Conservation (phyloP, 1,284 basidiomycete species). For the Microbotryum saponariae region DNA sequence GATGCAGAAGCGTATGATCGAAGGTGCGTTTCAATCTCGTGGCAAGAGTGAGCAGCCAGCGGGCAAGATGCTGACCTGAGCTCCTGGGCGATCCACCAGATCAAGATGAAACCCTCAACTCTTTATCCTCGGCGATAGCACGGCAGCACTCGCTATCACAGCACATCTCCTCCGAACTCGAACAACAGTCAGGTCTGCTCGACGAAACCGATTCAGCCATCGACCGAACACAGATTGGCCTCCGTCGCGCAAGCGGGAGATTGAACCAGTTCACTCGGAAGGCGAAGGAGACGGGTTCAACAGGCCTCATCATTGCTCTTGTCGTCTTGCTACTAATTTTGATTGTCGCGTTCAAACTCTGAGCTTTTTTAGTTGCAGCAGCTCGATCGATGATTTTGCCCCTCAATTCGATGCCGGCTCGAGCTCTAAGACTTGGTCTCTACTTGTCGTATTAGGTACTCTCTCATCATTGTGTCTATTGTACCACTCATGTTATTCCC, state of each 20-base stretch:
- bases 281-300: slow-evolving; percentile 27
- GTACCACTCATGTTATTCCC: no score
- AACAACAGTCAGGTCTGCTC: slow-evolving; percentile 31
- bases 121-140: slow-evolving; percentile 33
- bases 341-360: slow-evolving; percentile 29
- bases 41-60: background rate
- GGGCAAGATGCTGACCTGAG: background rate
- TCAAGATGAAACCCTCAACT: slow-evolving; percentile 34
- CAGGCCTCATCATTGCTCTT: slow-evolving; percentile 27
- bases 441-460: no score
- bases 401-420: background rate
- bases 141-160: slow-evolving; percentile 34
- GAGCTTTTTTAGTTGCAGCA: background rate
- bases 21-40: slow-evolving; percentile 13
- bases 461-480: no score
- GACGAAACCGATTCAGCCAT: slow-evolving; percentile 36
- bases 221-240: slow-evolving; percentile 30
- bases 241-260: slow-evolving; percentile 28
- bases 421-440: no score
- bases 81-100: slow-evolving; percentile 14
- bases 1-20: slow-evolving; percentile 34
- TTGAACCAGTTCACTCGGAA: slow-evolving; percentile 29
- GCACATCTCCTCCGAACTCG: slow-evolving; percentile 36
- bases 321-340: slow-evolving; percentile 30
- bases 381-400: background rate